These are phyloP conservation scores for Suillus paluster DNA, from an alignment of 768 basidiomycete species.

Conservation along the genomic window DNA sequence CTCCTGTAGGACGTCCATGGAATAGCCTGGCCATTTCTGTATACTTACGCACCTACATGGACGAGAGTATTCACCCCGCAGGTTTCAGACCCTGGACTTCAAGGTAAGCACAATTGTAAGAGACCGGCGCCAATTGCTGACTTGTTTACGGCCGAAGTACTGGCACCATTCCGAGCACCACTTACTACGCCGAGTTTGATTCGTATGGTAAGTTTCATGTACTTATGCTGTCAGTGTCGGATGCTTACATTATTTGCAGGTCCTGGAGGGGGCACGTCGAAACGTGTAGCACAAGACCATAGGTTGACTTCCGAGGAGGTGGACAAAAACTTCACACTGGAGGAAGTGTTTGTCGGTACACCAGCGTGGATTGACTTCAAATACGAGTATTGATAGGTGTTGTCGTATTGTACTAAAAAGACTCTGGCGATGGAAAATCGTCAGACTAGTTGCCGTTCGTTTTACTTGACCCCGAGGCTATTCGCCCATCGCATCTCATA, in stretches of 20 bases:
- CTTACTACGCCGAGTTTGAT: conserved; percentile 60
- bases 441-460: neutral
- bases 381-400: conserved; percentile 41
- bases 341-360: conserved; percentile 53
- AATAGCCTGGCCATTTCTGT: conserved; percentile 61
- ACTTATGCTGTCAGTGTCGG: neutral
- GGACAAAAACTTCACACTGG: conserved; percentile 42
- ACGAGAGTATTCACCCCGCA: conserved; percentile 51
- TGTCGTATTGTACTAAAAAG: neutral
- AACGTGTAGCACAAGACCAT: conserved; percentile 52
- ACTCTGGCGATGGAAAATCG: neutral
- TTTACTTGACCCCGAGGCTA: neutral
- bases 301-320: conserved; percentile 37
- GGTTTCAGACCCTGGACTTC: conserved; percentile 57
- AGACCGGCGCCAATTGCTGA: neutral
- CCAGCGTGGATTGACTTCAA: conserved; percentile 61
- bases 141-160: conserved; percentile 38
- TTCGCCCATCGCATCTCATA: neutral
- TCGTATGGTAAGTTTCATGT: conserved; percentile 45
- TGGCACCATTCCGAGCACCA: conserved; percentile 56
- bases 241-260: conserved; percentile 36
- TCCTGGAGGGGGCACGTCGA: conserved; percentile 51
- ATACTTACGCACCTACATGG: conserved; percentile 61
- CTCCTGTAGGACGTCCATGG: conserved; percentile 54
- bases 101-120: conserved; percentile 7